These are phyloP conservation scores for Herpotrichia juniperi DNA, from an alignment of 2,329 filamentous ascomycete species.

Conservation along the genomic window DNA sequence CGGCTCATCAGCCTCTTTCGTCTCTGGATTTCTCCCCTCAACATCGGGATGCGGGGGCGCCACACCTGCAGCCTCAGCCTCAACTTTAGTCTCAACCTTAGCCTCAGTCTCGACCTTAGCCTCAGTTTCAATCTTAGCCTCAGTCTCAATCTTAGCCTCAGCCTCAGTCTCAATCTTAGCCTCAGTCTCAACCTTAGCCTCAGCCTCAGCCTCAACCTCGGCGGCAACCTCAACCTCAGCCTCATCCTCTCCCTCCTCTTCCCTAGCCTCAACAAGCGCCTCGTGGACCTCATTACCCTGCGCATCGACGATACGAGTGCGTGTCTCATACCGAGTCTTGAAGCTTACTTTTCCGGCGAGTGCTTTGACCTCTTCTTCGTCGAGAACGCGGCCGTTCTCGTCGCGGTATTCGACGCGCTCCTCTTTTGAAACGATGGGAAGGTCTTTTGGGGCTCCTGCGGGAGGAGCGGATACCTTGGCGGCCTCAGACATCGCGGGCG, in stretches of 20 bases:
- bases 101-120: no score
- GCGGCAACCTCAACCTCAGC: no score
- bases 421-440: conserved; percentile 62
- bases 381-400: conserved; percentile 86
- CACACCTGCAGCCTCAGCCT: conserved; percentile 40
- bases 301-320: conserved; percentile 81
- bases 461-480: conserved; percentile 39
- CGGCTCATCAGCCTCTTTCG: conserved; percentile 48
- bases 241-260: conserved; percentile 24
- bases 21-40: conserved; percentile 64
- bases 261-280: conserved; percentile 45
- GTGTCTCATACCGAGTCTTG: conserved; percentile 94
- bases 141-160: no score
- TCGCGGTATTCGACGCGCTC: conserved; percentile 94
- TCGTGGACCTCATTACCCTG: conserved; percentile 76
- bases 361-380: conserved; percentile 80
- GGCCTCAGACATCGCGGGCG: conserved; percentile 30
- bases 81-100: no score
- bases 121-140: no score
- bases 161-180: no score
- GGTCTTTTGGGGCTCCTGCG: conserved; percentile 27
- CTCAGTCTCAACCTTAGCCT: no score
- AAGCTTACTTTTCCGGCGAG: conserved; percentile 94
- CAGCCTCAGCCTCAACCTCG: no score
- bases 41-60: conserved; percentile 63